Base-by-base conservation (phyloP, 106 monocot species). In the Hemerocallis citrina region DNA sequence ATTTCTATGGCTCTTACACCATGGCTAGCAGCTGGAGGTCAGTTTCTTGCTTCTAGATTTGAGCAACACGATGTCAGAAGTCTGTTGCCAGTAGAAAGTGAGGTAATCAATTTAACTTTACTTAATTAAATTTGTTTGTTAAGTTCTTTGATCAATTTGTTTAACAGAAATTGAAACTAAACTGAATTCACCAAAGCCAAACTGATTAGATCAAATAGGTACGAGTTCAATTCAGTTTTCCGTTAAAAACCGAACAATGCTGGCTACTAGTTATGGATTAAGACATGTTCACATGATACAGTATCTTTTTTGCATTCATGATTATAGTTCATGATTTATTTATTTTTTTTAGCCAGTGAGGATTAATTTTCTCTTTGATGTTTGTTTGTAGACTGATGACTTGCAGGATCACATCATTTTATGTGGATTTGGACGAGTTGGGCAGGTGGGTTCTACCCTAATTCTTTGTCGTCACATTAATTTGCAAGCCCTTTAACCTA, bases 1-100 rank as follows among this genome's bases (percentile, higher is more conserved):
- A 84, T 91, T 60, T 98, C 96, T 44, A 98, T 98, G 96, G 96
- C 91, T 70, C 48, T 98, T 30, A 98, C 96, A 24, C 96, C 96
- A 68, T 98, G 81, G 81, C 69, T 98, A 68, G 96, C 96, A 27
- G 96, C 84, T 68, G 91, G 87, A 63, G 96, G 96, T 15, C 96
- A 98, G 74, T 70, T 87, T 34, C 75, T 98, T 62, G 91, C 91
- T n/a, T 91, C 91, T 55, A 77, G 73, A 63, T 98, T 98, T 79
- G 96, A 98, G 74, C 91, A 91, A 67, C 79, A 84, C 66, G 96
- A 98, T 77, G 91, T 98, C 44, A 79, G 96, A 66, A 98, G 87
- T 76, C 73, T 98, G 68, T 68, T 91, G 28, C 96, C 96, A 23
- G 87, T 79, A 25, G 96, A 81, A 55, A 98, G 96, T 71, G 96